Conservation (phyloP, 2,329 filamentous ascomycete species). For the Mycosphaerelloides madeirae region DNA sequence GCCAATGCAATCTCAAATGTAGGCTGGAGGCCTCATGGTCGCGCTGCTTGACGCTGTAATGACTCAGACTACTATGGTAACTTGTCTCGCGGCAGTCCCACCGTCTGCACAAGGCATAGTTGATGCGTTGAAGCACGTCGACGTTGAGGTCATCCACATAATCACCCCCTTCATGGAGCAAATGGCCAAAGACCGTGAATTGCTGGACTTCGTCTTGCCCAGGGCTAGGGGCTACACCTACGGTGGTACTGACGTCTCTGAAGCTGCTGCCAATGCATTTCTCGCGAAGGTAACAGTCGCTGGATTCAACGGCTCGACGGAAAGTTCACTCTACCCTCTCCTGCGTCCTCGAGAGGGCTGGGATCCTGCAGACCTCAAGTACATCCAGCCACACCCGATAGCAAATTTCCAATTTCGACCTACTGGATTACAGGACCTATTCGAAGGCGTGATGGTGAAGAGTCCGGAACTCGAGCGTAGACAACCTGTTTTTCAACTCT, state of each 20-base stretch:
- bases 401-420: background rate
- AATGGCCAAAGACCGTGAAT: background rate
- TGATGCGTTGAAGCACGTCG: background rate
- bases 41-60: background rate
- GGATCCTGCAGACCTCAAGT: background rate
- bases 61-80: background rate
- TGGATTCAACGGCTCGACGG: background rate
- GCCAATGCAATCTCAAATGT: too few relatives aligned
- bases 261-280: background rate
- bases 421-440: background rate
- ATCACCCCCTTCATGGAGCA: background rate
- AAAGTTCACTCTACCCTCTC: background rate
- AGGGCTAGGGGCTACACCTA: background rate
- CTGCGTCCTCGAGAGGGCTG: background rate
- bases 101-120: background rate
- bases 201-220: background rate
- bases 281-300: background rate
- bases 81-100: background rate
- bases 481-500: slow-evolving; percentile 10
- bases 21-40: background rate
- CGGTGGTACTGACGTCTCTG: background rate
- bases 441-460: background rate
- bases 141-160: background rate
- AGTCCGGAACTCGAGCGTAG: background rate
- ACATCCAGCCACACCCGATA: slow-evolving; percentile 1